Base-by-base conservation (phyloP, 2,329 filamentous ascomycete genomes). In the Talaromyces funiculosus region DNA sequence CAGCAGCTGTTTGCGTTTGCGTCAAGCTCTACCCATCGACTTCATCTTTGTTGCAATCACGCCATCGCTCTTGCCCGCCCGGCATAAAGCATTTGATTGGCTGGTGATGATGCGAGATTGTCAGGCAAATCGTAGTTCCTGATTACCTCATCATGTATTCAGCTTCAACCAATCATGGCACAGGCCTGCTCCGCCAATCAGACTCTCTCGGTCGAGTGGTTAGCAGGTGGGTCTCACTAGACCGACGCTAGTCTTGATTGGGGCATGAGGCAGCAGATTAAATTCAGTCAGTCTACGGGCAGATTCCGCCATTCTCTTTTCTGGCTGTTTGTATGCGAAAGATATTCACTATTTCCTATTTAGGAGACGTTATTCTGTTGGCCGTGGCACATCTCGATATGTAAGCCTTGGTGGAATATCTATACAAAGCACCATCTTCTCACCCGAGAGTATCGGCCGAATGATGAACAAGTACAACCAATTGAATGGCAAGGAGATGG, bases 71-170 rank as follows among this genome's bases (percentile, higher is more conserved):
- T 69, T 69, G 68, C 68, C 67, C 47, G 22, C 33, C 49, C n/a
- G 68, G 68, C 71, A 71, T 66, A 71, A 70, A 53, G 2, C 0
- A 18, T 3, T 1, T 65, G 37, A 73, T 75, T 74, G 72, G 73
- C 7, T 22, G 29, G 2, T n/a, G 54, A 56, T 61, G 61, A 47
- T 40, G 20, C 5, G 24, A 3, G 26, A 42, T 10, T 20, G 43
- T n/a, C 18, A 31, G 37, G 22, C 12, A 22, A 12, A 42, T 49
- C 29, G 43, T 4, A 38, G 35, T 38, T 26, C 47, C 57, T 45
- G 47, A 45, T 53, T 58, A 58, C 33, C 33, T 51, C 56, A 58
- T 58, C 33, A 38, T 2, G 5, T 18, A n/a, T 20, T 2, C 20
- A 7, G 2, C 3, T 16, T 4, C 7, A 24, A 12, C 51, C 33